phyloP scores from a whole-genome alignment of 345 rosid genomes.

The Viola odorata region DNA sequence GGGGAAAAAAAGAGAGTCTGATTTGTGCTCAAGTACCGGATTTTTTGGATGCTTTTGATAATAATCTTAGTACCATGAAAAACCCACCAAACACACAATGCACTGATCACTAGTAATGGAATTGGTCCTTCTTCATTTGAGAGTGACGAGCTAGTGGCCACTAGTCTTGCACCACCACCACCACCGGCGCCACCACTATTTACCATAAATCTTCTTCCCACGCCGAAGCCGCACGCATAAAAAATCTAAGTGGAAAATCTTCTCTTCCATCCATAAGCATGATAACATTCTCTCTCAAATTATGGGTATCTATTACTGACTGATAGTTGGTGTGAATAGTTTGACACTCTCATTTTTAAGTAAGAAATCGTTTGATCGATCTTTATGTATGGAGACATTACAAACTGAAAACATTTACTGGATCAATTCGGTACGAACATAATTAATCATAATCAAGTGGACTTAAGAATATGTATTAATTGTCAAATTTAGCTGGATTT shows the following conservation, averaged over 20 bases:
- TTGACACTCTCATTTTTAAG: not conserved
- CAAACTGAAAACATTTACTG: not conserved
- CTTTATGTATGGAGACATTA: not conserved
- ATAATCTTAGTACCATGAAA: not conserved
- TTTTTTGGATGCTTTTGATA: not conserved
- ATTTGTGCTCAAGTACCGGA: not conserved
- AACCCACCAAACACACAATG: not conserved
- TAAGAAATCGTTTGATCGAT: not conserved
- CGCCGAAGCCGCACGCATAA: not conserved
- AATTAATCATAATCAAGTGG: too few relatives aligned
- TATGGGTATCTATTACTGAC: not conserved
- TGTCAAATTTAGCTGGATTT: too few relatives aligned
- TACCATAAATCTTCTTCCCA: not conserved
- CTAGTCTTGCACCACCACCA: not conserved
- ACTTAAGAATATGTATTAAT: too few relatives aligned
- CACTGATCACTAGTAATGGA: not conserved
- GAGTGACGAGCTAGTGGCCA: slow-evolving; percentile 2
- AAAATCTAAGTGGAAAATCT: not conserved
- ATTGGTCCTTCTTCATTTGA: too few relatives aligned
- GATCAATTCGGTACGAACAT: too few relatives aligned
- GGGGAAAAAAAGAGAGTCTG: not conserved
- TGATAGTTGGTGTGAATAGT: not conserved
- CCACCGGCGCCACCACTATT: not conserved
- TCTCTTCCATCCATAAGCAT: not conserved
- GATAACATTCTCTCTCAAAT: not conserved